A percentile compares a stretch with the other conserved stretches of the same genome.
Conservation (phyloP, 2,329 filamentous ascomycete genomes). For the Daldinia eschscholtzii region DNA sequence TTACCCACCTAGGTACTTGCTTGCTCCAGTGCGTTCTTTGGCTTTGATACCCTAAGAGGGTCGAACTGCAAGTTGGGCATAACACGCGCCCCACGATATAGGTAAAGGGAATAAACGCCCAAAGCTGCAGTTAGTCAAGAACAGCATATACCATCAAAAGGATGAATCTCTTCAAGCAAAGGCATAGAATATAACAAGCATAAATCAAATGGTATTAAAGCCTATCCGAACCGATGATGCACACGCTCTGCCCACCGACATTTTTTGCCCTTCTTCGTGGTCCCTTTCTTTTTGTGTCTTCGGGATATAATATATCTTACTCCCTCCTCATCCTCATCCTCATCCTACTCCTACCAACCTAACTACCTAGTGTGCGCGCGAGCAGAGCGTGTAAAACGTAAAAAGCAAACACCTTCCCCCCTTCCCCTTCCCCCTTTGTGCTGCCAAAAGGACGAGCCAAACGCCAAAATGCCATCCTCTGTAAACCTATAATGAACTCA, state of each 20-base stretch:
- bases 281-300: background rate
- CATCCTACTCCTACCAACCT: background rate
- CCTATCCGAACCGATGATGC: slow-evolving; percentile 15
- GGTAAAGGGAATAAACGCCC: background rate
- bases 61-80: background rate
- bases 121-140: background rate
- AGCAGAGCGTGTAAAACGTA: slow-evolving; percentile 1
- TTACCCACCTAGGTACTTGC: too few relatives aligned
- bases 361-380: background rate
- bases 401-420: background rate
- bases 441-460: background rate
- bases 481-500: background rate
- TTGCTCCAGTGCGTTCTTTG: too few relatives aligned
- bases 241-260: background rate
- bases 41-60: background rate
- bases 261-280: background rate
- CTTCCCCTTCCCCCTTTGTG: background rate
- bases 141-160: background rate
- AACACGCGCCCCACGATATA: background rate
- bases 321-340: too few relatives aligned
- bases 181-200: slow-evolving; percentile 2
- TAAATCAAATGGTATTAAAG: slow-evolving; percentile 20
- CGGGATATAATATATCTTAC: background rate
- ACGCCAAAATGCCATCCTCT: background rate
- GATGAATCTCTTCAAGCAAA: background rate